Base-by-base conservation (phyloP, 441 rosid species). In the Iberis amara region DNA sequence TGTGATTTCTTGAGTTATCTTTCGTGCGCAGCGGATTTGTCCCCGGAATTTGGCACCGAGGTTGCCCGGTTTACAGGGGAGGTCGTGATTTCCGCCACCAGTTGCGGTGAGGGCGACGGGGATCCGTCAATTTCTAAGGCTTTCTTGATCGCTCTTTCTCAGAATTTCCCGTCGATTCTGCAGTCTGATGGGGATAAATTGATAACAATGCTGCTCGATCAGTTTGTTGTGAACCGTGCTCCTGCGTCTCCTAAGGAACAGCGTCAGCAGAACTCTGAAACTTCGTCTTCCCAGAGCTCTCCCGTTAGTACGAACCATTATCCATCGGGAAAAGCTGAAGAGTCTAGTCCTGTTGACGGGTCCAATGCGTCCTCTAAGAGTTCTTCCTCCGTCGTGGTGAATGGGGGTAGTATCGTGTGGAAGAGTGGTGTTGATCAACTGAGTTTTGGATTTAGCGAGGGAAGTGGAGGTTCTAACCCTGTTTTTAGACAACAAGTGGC, bases 241-340 rank as follows among this genome's bases (percentile, higher is more conserved):
- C 77, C 83, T 13, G 55, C 66, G 3, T 87, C 95, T 4, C 85
- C 83, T 7, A 70, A 69, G 58, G 82, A 82, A 8, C 79, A 68
- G 28, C 68, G 49, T 23, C 69, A 47, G n/a, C 65, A 58, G 57
- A 68, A 69, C 57, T 82, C 85, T 5, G 92, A 67, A 11, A 68
- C 82, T 8, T 68, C 92, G 1, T 84, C 94, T 11, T 69, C 92
- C 13, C 86, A 76, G 64, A 64, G 91, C 57, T 86, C 96, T 12
- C 96, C 91, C 2, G 39, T 62, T 44, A 84, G 70, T 50, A 73
- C 47, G 13, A 86, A 75, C 44, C 62, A 62, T 55, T 47, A 54
- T 42, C 68, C 69, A 11, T 66, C 68, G 4, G 69, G 63, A 1
- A 70, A 66, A 60, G 28, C 33, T 23, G 89, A 78, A 36, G 73